Evolutionary conservation across 2,329 filamentous ascomycete genomes (phyloP).

Genomic region (Aspergillus eucalypticola): DNA sequence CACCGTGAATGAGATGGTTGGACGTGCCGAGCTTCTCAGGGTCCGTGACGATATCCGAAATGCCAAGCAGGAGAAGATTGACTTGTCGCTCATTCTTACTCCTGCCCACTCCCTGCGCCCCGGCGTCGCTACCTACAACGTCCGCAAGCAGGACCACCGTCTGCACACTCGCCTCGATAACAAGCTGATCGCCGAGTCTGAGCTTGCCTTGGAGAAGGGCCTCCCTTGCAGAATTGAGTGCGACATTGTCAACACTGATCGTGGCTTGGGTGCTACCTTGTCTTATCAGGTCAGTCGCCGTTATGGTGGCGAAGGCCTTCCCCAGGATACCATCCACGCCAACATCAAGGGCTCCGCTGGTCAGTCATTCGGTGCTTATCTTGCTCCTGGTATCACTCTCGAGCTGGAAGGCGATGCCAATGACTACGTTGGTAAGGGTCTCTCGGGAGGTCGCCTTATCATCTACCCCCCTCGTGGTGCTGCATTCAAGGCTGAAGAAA

Average conservation of each 20-base stretch:
- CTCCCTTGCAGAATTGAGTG: slow-evolving; percentile 91
- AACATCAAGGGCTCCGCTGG: slow-evolving; percentile 96
- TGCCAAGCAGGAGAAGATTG: slow-evolving; percentile 88
- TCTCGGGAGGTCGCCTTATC: slow-evolving; percentile 90
- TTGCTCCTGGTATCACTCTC: slow-evolving; percentile 88
- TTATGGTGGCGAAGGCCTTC: slow-evolving; percentile 84
- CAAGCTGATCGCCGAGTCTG: slow-evolving; percentile 93
- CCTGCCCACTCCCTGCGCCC: slow-evolving; percentile 94
- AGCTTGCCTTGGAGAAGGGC: slow-evolving; percentile 91
- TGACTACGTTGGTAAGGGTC: slow-evolving; percentile 94
- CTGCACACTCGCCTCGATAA: slow-evolving; percentile 93
- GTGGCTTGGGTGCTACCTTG: slow-evolving; percentile 86
- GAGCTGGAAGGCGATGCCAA: slow-evolving; percentile 96
- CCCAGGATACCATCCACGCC: slow-evolving; percentile 89
- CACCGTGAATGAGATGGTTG: slow-evolving; percentile 97
- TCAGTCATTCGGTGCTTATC: slow-evolving; percentile 93
- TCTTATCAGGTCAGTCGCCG: slow-evolving; percentile 95
- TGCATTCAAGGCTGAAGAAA: slow-evolving; percentile 95
- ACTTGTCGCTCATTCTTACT: slow-evolving; percentile 87
- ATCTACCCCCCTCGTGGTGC: slow-evolving; percentile 88
- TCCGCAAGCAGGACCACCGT: slow-evolving; percentile 94
- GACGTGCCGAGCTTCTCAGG: slow-evolving; percentile 80
- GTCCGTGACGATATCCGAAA: slow-evolving; percentile 86
- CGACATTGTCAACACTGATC: slow-evolving; percentile 94
- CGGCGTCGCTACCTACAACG: slow-evolving; percentile 94